A percentile compares a stretch with the other conserved stretches of the same genome.
These are phyloP conservation scores for Coemansia sp. DNA, from an alignment of 192 early-diverging fungal species.

Conservation along the genomic window DNA sequence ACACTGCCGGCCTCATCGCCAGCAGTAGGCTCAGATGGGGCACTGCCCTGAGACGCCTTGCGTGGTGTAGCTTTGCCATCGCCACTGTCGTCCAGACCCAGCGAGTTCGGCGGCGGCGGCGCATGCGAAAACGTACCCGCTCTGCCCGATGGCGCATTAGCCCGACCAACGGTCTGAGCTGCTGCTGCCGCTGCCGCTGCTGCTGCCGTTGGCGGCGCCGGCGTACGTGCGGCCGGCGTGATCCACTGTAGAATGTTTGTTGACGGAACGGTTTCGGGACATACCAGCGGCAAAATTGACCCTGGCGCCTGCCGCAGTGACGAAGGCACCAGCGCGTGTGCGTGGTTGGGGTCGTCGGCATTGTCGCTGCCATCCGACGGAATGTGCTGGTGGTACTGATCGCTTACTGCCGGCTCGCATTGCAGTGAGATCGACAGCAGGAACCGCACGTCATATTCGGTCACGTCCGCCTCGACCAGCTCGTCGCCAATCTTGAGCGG, in stretches of 20 bases:
- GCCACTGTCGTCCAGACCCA: not conserved
- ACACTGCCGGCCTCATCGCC: not conserved
- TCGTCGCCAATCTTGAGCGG: conserved; percentile 52
- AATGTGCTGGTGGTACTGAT: conserved; percentile 49
- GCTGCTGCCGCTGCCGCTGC: conserved; percentile 9
- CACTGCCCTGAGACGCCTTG: conserved; percentile 6
- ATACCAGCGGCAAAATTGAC: conserved; percentile 52
- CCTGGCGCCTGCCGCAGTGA: conserved; percentile 44
- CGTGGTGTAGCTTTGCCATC: not conserved
- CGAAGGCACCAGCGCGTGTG: conserved; percentile 13
- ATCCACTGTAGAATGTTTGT: conserved; percentile 53
- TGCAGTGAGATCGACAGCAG: conserved; percentile 45
- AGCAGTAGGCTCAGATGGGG: conserved; percentile 1
- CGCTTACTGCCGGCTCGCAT: conserved; percentile 45
- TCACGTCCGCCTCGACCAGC: conserved; percentile 30
- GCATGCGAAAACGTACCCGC: conserved; percentile 45
- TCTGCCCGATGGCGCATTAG: conserved; percentile 16
- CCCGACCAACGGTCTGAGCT: conserved; percentile 8
- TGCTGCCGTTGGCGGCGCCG: no score
- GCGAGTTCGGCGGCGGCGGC: not conserved
- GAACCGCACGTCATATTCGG: conserved; percentile 48
- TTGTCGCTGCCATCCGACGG: not conserved
- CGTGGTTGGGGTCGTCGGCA: conserved; percentile 13
- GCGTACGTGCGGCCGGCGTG: conserved; percentile 34
- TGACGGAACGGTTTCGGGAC: conserved; percentile 49